phyloP scores from a whole-genome alignment of 2,329 filamentous ascomycete species.

The Ascochyta fabae region DNA sequence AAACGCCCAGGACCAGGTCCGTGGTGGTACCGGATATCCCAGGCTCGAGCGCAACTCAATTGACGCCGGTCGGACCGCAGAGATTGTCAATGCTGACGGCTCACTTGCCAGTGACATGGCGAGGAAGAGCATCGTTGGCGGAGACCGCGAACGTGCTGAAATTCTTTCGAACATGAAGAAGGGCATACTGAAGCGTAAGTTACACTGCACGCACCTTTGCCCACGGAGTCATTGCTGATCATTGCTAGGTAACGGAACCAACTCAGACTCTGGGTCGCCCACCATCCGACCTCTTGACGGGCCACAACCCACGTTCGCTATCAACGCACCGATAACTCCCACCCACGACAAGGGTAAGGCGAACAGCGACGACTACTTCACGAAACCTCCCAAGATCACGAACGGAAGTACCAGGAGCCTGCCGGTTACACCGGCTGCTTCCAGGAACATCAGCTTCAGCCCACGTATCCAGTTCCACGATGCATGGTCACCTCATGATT shows the following conservation, averaged over 20 bases:
- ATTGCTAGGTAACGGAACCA: slow-evolving; percentile 54
- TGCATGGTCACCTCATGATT: slow-evolving; percentile 94
- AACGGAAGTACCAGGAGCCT: slow-evolving; percentile 79
- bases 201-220: no score
- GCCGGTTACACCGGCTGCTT: slow-evolving; percentile 77
- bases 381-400: slow-evolving; percentile 72
- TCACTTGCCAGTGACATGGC: slow-evolving; percentile 57
- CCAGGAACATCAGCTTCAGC: slow-evolving; percentile 76
- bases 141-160: slow-evolving; percentile 88
- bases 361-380: slow-evolving; percentile 84
- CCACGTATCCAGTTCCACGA: slow-evolving; percentile 94
- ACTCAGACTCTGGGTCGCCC: slow-evolving; percentile 72
- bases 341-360: slow-evolving; percentile 65
- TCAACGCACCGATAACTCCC: slow-evolving; percentile 87
- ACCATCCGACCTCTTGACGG: slow-evolving; percentile 67
- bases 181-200: slow-evolving; percentile 89
- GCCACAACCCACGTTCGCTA: slow-evolving; percentile 73
- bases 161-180: slow-evolving; percentile 91
- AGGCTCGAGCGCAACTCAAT: slow-evolving; percentile 83
- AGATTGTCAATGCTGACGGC: slow-evolving; percentile 45
- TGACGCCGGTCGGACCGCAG: slow-evolving; percentile 65
- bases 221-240: slow-evolving; percentile 14
- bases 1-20: slow-evolving; percentile 69
- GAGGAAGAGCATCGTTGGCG: slow-evolving; percentile 88
- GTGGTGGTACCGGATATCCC: slow-evolving; percentile 80